Percentiles rank a stretch among this genome's conserved stretches.
These are phyloP conservation scores for Dentipellis sp. DNA, from an alignment of 768 basidiomycete genomes.

Conservation along the genomic window DNA sequence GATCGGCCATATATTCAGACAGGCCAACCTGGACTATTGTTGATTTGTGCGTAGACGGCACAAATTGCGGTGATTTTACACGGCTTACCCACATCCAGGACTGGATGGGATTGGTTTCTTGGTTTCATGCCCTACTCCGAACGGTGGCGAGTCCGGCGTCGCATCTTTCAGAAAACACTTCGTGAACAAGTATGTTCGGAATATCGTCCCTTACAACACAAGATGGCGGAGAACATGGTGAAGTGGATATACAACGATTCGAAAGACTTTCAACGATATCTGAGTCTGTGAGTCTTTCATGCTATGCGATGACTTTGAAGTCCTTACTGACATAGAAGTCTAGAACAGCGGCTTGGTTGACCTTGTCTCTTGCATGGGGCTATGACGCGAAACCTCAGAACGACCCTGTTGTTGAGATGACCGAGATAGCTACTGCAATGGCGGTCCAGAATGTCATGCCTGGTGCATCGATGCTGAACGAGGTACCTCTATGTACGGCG, in stretches of 20 bases:
- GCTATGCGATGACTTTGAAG: not conserved
- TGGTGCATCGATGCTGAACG: not conserved
- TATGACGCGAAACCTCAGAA: not conserved
- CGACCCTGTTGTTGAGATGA: not conserved
- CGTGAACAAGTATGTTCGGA: not conserved
- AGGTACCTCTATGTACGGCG: not conserved
- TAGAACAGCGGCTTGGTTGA: not conserved
- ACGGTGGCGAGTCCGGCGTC: not conserved
- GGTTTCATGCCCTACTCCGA: not conserved
- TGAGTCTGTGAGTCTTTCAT: not conserved
- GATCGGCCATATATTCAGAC: constrained; percentile 19
- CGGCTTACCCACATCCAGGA: too few relatives aligned
- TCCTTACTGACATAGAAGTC: too few relatives aligned
- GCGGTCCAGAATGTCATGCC: not conserved
- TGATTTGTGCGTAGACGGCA: not conserved
- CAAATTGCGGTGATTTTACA: not conserved
- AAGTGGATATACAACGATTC: not conserved
- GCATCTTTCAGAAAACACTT: not conserved
- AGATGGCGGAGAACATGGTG: not conserved
- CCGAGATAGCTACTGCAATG: not conserved
- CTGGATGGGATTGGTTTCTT: not conserved
- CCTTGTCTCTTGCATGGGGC: not conserved
- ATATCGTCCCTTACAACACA: not conserved
- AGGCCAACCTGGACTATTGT: not conserved
- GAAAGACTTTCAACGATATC: not conserved